phyloP scores from a whole-genome alignment of 345 rosid genomes.

The Xanthoceras sorbifolium region DNA sequence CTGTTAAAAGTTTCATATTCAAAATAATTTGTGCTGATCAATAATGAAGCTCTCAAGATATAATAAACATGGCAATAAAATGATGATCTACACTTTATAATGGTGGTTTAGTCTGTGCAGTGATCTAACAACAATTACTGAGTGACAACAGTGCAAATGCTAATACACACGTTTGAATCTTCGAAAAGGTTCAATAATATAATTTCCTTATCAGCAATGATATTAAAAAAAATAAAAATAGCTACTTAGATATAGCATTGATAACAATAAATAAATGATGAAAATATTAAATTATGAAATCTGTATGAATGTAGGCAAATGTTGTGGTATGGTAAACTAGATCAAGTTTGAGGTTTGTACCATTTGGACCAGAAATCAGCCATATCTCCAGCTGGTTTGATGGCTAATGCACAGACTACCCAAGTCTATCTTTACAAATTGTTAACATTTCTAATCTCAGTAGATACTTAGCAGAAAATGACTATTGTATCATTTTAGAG shows the following conservation, averaged over 20 bases:
- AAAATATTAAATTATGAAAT: not conserved
- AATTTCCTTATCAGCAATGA: not conserved
- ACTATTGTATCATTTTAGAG: not conserved
- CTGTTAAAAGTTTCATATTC: conserved; percentile 37
- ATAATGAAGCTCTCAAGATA: not conserved
- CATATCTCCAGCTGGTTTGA: not conserved
- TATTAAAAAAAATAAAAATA: not conserved
- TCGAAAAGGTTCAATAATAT: not conserved
- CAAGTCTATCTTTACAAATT: not conserved
- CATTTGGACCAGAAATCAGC: not conserved
- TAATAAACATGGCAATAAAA: conserved; percentile 1
- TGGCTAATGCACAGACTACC: not conserved
- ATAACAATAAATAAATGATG: not conserved
- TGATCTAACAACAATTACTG: not conserved
- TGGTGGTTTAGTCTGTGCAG: not conserved
- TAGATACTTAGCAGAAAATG: not conserved
- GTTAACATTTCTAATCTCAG: not conserved
- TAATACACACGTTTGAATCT: not conserved
- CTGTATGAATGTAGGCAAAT: not conserved
- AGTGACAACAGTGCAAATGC: not conserved
- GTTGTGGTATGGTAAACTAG: not conserved
- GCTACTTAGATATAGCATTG: not conserved
- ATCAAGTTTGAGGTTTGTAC: not conserved
- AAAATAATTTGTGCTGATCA: not conserved
- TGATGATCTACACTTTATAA: not conserved